Evolutionary conservation across 331 rosid genomes (phyloP).

Genomic region (Pyrus hybrid): DNA sequence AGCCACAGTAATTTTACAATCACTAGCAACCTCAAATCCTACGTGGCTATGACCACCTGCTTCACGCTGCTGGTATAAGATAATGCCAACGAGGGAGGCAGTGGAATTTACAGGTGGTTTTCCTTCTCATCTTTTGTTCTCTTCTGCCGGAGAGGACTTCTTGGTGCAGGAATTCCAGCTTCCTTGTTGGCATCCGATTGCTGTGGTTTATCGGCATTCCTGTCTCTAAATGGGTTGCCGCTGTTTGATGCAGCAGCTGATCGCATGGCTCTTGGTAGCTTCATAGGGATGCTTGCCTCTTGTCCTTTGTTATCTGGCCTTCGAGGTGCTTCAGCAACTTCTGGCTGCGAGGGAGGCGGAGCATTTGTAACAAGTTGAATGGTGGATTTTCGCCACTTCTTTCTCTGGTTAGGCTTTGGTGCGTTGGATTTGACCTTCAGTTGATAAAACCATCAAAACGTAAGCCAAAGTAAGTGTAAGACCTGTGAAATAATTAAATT

Average conservation of each 20-base stretch:
- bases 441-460: background rate
- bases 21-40: background rate
- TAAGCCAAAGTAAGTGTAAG: background rate
- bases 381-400: conserved; percentile 60
- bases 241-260: conserved; percentile 35
- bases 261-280: conserved; percentile 46
- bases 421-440: conserved; percentile 58
- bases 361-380: conserved; percentile 49
- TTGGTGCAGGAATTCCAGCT: conserved; percentile 23
- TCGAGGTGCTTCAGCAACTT: conserved; percentile 32
- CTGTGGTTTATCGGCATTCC: conserved; percentile 49
- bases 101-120: conserved; percentile 46
- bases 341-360: conserved; percentile 38
- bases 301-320: conserved; percentile 26
- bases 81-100: conserved; percentile 1
- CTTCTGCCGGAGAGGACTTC: conserved; percentile 34
- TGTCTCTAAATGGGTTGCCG: conserved; percentile 48
- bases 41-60: background rate
- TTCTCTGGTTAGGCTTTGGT: conserved; percentile 51
- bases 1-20: background rate
- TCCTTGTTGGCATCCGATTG: conserved; percentile 40
- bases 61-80: background rate
- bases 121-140: conserved; percentile 67
- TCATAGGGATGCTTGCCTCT: conserved; percentile 32
- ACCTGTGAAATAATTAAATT: background rate